Evolutionary conservation across 306 rosid species (phyloP).

Genomic region (Inga oerstediana): DNA sequence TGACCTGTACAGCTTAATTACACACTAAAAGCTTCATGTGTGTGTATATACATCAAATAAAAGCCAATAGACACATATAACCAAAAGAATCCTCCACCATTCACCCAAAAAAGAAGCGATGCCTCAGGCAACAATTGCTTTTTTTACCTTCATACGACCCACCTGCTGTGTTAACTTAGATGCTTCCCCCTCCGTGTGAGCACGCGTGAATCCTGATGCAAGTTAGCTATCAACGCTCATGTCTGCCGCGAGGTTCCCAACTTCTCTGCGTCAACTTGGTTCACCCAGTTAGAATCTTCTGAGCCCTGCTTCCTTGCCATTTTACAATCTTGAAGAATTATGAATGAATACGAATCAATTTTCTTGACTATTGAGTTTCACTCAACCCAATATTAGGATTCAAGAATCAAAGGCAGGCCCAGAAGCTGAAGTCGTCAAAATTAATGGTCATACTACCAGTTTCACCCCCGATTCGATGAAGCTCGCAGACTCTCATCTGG

Average conservation of each 20-base stretch:
- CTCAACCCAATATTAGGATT: constrained; percentile 43
- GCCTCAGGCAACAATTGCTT: constrained; percentile 34
- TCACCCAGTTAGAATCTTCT: constrained; percentile 43
- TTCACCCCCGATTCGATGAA: constrained; percentile 77
- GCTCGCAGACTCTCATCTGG: constrained; percentile 83
- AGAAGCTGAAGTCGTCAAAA: constrained; percentile 52
- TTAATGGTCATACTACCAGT: constrained; percentile 30
- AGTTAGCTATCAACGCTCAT: constrained; percentile 26
- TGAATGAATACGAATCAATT: constrained; percentile 33
- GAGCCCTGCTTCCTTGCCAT: constrained; percentile 54
- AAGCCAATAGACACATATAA: constrained; percentile 37
- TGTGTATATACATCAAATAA: constrained; percentile 59
- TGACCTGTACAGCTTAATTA: constrained; percentile 71
- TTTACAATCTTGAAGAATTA: constrained; percentile 38
- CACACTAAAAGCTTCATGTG: constrained; percentile 48
- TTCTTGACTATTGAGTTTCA: constrained; percentile 36
- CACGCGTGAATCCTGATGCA: constrained; percentile 34
- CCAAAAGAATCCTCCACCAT: constrained; percentile 39
- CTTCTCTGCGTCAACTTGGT: constrained; percentile 37
- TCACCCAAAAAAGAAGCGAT: constrained; percentile 42
- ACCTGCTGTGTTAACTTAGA: constrained; percentile 40
- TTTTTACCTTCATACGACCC: constrained; percentile 29
- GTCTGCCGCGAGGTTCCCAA: constrained; percentile 26
- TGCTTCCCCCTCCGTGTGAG: constrained; percentile 31
- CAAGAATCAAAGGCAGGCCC: constrained; percentile 49